Conservation (phyloP, 129 eudicot species). For the Gnaphalium uliginosum region DNA sequence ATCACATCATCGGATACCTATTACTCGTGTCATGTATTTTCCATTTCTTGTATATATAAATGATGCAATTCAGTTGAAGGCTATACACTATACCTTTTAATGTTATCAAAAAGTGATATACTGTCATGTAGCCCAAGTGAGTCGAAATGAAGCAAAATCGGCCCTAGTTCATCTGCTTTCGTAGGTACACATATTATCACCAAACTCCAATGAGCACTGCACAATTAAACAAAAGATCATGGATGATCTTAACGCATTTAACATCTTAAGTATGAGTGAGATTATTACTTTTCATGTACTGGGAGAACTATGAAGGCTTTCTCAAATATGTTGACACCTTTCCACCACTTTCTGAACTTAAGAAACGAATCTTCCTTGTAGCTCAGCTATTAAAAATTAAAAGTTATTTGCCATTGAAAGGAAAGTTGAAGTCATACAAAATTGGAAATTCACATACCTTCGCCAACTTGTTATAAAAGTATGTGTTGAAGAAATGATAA, state of each 20-base stretch:
- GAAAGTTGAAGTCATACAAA: background rate
- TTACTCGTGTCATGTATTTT: background rate
- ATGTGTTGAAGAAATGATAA: slow-evolving; percentile 85
- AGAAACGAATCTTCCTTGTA: slow-evolving; percentile 57
- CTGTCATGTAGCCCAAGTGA: slow-evolving; percentile 77
- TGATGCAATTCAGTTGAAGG: background rate
- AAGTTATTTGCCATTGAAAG: slow-evolving; percentile 13
- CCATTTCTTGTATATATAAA: background rate
- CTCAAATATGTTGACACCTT: slow-evolving; percentile 76
- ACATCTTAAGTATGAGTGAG: slow-evolving; percentile 2
- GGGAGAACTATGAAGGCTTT: slow-evolving; percentile 90
- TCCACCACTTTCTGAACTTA: slow-evolving; percentile 98
- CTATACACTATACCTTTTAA: slow-evolving; percentile 55
- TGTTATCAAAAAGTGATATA: slow-evolving; percentile 46
- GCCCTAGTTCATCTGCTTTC: slow-evolving; percentile 80
- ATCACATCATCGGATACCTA: slow-evolving; percentile 9
- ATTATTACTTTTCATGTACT: slow-evolving; percentile 75
- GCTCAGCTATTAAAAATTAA: slow-evolving; percentile 38
- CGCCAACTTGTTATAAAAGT: slow-evolving; percentile 81
- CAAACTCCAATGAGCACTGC: slow-evolving; percentile 95
- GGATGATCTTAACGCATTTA: background rate
- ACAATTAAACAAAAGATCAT: background rate
- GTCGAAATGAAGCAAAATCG: slow-evolving; percentile 84
- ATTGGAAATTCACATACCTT: slow-evolving; percentile 49
- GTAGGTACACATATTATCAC: slow-evolving; percentile 82